Evolutionary conservation across 805 yeast genomes (phyloP).

Genomic region (Pichia manshurica): DNA sequence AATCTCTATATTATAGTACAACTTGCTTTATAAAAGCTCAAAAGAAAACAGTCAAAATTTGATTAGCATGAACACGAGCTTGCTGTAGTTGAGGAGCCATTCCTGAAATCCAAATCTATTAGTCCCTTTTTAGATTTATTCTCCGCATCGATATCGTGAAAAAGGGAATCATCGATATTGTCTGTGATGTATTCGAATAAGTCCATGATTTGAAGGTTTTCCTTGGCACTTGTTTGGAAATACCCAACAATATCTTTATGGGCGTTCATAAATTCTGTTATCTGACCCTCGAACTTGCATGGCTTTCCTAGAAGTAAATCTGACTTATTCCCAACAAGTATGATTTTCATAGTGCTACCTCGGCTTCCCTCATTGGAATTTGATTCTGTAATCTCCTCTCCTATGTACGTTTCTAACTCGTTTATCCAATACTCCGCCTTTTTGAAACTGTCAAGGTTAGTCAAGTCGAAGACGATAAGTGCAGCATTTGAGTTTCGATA

Average conservation of each 20-base stretch:
- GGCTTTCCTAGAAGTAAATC: slow-evolving; percentile 43
- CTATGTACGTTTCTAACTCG: slow-evolving; percentile 45
- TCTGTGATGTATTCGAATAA: slow-evolving; percentile 34
- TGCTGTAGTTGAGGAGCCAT: slow-evolving; percentile 6
- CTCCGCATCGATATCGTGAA: slow-evolving; percentile 21
- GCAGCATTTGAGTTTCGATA: slow-evolving; percentile 80
- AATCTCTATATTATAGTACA: background rate
- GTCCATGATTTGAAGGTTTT: slow-evolving; percentile 54
- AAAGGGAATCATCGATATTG: slow-evolving; percentile 25
- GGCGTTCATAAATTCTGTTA: slow-evolving; percentile 21
- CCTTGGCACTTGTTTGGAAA: slow-evolving; percentile 60
- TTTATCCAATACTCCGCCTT: slow-evolving; percentile 89
- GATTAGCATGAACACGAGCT: slow-evolving; percentile 19
- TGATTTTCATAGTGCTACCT: slow-evolving; percentile 27
- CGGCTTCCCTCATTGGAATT: slow-evolving; percentile 3
- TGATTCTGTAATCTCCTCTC: slow-evolving; percentile 17
- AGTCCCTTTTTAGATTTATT: slow-evolving; percentile 16
- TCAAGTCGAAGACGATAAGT: slow-evolving; percentile 79
- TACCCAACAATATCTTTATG: slow-evolving; percentile 17
- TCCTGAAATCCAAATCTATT: slow-evolving; percentile 21
- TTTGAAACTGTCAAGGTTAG: slow-evolving; percentile 46
- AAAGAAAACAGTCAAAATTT: too few relatives aligned
- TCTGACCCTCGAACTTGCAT: slow-evolving; percentile 20
- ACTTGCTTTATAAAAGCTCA: too few relatives aligned
- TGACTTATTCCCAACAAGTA: slow-evolving; percentile 75